Base-by-base conservation (phyloP, 768 basidiomycete species). In the Tulasnella sp. region DNA sequence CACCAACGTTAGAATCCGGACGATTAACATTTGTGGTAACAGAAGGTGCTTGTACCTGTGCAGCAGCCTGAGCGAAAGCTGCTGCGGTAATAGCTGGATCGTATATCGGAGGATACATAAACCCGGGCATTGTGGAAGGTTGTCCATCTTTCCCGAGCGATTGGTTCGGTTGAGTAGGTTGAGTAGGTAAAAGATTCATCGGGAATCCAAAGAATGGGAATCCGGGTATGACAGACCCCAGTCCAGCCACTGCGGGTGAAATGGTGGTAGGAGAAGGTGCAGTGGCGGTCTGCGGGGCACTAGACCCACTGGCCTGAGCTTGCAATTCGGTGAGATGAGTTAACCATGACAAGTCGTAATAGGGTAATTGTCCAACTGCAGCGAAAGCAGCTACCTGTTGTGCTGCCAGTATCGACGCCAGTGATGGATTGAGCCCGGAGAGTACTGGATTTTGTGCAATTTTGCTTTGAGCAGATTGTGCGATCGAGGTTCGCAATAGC, bases 281-380 rank as follows among this genome's bases (percentile, higher is more conserved):
- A 27, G 34, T 48, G 31, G 45, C 24, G 12, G 28, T 33, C 37
- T 15, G 31, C 47, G n/a, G n/a, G n/a, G n/a, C n/a, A n/a, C n/a
- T n/a, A n/a, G n/a, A n/a, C 7, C 27, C 35, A 28, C 25, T 39
- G 16, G 27, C 22, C 29, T 40, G 39, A 6, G 39, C 39, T 10
- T 49, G 49, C 16, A 41, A 20, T 6, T 42, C 49, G n/a, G 49
- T 42, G 2, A 27, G 33, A 6, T 51, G 49, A 31, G 49, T 28
- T 15, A 51, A 25, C 49, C 49, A 51, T 8, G 49, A 42, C 15
- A 51, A 29, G 49, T 51, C 39, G 3, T 32, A 41, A 42, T 51
- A 51, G 3, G 49, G 39, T 13, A 41, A 12, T n/a, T 45, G 27
- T 5, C 43, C 43, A 2, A 42, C 37, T 29, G 49, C 27, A 4